phyloP scores from a whole-genome alignment of 306 rosid species.

The Notholithocarpus densiflorus region DNA sequence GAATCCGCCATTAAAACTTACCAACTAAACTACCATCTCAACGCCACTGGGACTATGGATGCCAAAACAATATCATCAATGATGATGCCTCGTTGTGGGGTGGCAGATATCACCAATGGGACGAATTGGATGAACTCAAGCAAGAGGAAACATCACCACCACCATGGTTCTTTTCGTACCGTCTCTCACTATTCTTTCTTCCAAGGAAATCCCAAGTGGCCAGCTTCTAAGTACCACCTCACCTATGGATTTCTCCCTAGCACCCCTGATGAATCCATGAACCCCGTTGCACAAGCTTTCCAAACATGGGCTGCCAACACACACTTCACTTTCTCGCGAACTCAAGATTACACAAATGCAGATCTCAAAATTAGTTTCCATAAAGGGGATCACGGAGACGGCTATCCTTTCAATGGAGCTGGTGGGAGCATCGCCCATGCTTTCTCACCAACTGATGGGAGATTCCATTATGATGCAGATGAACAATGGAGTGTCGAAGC shows the following conservation, averaged over 20 bases:
- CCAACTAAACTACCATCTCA: background rate
- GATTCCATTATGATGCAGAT: background rate
- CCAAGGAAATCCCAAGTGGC: background rate
- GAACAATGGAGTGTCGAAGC: background rate
- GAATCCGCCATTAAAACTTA: background rate
- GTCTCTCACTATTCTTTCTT: background rate
- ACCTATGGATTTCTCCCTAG: background rate
- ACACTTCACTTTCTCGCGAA: background rate
- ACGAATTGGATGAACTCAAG: background rate
- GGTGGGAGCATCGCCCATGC: background rate
- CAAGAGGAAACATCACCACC: background rate
- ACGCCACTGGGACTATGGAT: background rate
- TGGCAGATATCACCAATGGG: background rate
- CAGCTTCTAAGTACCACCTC: background rate
- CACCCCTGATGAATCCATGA: background rate
- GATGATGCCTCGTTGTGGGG: background rate
- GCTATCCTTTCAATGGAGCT: background rate
- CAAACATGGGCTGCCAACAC: background rate
- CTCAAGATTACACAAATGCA: too few species aligned
- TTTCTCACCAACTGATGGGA: background rate
- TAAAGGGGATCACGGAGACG: background rate
- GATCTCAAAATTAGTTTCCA: too few species aligned
- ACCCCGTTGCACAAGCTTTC: background rate
- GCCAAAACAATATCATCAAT: background rate
- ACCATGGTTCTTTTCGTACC: background rate